These are phyloP conservation scores for Mortierella sp. DNA, from an alignment of 371 early-diverging fungal species.

Conservation along the genomic window DNA sequence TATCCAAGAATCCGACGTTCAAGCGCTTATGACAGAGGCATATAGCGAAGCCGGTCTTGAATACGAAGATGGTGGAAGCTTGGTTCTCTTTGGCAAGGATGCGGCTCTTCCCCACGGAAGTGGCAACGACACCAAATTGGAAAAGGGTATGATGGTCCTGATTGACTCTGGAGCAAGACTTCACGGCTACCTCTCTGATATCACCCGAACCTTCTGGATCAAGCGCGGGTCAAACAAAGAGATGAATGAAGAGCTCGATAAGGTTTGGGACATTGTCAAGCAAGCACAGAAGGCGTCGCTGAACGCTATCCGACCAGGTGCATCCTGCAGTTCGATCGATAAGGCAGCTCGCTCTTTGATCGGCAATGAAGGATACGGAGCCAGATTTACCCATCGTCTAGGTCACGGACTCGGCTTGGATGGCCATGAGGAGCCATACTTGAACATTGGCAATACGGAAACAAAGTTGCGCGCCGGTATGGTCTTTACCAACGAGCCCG, in stretches of 20 bases:
- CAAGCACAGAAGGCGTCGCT: conserved; percentile 64
- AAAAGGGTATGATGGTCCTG: conserved; percentile 61
- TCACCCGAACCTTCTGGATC: conserved; percentile 67
- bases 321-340: conserved; percentile 65
- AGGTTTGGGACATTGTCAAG: conserved; percentile 69
- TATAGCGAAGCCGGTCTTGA: conserved; percentile 59
- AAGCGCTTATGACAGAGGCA: conserved; percentile 57
- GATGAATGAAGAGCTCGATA: conserved; percentile 62
- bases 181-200: conserved; percentile 65
- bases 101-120: conserved; percentile 73
- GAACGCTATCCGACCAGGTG: conserved; percentile 46
- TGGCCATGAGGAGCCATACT: conserved; percentile 74
- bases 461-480: conserved; percentile 63
- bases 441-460: conserved; percentile 65
- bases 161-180: conserved; percentile 70
- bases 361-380: conserved; percentile 60
- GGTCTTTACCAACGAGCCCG: conserved; percentile 73
- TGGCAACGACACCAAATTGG: conserved; percentile 58
- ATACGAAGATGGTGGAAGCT: conserved; percentile 56
- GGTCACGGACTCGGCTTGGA: conserved; percentile 74
- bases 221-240: conserved; percentile 54
- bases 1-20: conserved; percentile 62
- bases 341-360: conserved; percentile 64
- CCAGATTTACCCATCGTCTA: conserved; percentile 67
- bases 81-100: conserved; percentile 69